phyloP scores from a whole-genome alignment of 2,329 filamentous ascomycete species.

The Rhexocercosporidium sp. region DNA sequence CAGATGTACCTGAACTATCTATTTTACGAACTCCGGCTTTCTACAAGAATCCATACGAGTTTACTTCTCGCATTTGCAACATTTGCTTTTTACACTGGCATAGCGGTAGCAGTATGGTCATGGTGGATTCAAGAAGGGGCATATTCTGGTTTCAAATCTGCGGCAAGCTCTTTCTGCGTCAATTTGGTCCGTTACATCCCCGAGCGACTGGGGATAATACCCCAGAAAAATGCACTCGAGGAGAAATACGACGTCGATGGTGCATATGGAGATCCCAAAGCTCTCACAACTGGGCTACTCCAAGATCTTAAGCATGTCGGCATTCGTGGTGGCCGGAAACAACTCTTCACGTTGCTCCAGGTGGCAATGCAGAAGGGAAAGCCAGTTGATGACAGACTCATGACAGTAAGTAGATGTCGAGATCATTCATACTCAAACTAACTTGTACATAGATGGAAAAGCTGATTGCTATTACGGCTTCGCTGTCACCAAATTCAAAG shows the following conservation, averaged over 20 bases:
- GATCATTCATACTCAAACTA: neutral
- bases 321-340: neutral
- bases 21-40: neutral
- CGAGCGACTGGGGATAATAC: neutral
- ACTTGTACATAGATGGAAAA: conserved; percentile 47
- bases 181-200: neutral
- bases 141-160: neutral
- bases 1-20: neutral
- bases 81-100: neutral
- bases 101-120: neutral
- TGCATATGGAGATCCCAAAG: neutral
- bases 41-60: neutral
- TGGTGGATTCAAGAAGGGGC: neutral
- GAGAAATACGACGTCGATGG: neutral
- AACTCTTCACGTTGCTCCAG: conserved; percentile 1
- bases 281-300: conserved; percentile 4
- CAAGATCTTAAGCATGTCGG: conserved; percentile 7
- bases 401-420: neutral
- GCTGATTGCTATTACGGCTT: conserved; percentile 60
- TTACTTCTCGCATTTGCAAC: neutral
- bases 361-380: conserved; percentile 3
- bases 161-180: neutral
- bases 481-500: conserved; percentile 65
- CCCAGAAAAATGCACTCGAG: neutral
- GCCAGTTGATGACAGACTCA: conserved; percentile 8